Base-by-base conservation (phyloP, 257 asterid genomes). In the Solanum tacnaense region DNA sequence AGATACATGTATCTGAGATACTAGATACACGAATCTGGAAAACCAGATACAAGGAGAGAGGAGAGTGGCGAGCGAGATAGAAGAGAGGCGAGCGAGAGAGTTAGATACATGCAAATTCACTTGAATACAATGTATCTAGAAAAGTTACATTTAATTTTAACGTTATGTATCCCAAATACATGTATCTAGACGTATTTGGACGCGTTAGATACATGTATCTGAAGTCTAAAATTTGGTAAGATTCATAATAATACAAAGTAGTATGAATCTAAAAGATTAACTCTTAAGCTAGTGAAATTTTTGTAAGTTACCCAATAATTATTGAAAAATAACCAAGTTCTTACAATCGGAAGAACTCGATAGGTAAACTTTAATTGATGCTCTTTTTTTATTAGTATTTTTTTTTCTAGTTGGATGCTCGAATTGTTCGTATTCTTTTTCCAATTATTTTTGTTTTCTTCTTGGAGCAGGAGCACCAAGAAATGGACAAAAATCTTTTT, bases 301-400 rank as follows among this genome's bases (percentile, higher is more conserved):
- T 20, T 20, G 25, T 6, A 56, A 56, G 65, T 56, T 56, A 21
- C 5, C 65, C 11, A 75, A 89, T 23, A 87, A 90, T 86, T 92
- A 89, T 21, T 93, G 94, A 94, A 96, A 93, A 76, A 90, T 94
- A 74, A 93, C 91, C 71, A 91, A 90, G 92, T 91, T 94, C 89
- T 88, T 94, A 49, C 95, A 87, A 68, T 73, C 91, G 4, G 92
- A 94, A 58, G 98, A 94, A 46, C 91, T 93, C 41, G 94, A 92
- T 46, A 84, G 96, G 95, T 92, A 90, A 27, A 90, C 38, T 16
- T 62, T 56, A 73, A 25, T 9, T 78, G 49, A 25, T 86, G 7
- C 6, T 35, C 11, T 2, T 9, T 68, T 68, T 5, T 34, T n/a
- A 23, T 7, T 35, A 34, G 32, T 21, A 2, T 5, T 27, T 68